Percentiles rank a stretch among this genome's conserved stretches.
phyloP scores from a whole-genome alignment of 2,329 filamentous ascomycete genomes.

The Dryadomyces quercus-mongolicae region DNA sequence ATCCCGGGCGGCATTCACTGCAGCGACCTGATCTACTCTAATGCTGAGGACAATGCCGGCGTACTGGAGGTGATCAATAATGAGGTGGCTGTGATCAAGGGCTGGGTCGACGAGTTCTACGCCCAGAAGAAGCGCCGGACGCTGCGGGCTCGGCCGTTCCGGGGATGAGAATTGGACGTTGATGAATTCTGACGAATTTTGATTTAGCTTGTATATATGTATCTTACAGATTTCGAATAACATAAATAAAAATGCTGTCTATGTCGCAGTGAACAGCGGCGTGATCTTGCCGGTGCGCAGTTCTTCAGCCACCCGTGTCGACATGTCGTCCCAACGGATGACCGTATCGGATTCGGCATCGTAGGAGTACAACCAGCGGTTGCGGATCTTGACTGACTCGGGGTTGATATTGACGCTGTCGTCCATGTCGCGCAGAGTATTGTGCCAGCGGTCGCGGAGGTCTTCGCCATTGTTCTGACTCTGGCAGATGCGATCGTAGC shows the following conservation, averaged over 20 bases:
- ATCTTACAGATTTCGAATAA: neutral
- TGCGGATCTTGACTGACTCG: slow-evolving; percentile 32
- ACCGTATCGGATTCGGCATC: slow-evolving; percentile 31
- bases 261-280: slow-evolving; percentile 22
- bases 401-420: slow-evolving; percentile 30
- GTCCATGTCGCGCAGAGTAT: slow-evolving; percentile 26
- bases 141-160: neutral
- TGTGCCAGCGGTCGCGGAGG: slow-evolving; percentile 30
- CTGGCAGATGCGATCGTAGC: slow-evolving; percentile 25
- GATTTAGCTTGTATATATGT: neutral
- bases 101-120: slow-evolving; percentile 42
- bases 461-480: slow-evolving; percentile 32
- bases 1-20: slow-evolving; percentile 26
- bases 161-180: neutral
- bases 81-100: slow-evolving; percentile 36
- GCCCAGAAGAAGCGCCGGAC: slow-evolving; percentile 1
- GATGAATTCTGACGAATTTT: too few relatives aligned
- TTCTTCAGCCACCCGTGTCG: slow-evolving; percentile 22
- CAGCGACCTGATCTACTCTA: slow-evolving; percentile 27
- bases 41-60: slow-evolving; percentile 37
- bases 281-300: slow-evolving; percentile 23
- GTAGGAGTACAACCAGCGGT: slow-evolving; percentile 32
- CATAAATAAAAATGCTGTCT: too few relatives aligned
- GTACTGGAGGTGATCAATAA: slow-evolving; percentile 36
- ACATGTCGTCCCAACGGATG: slow-evolving; percentile 28